Conservation (phyloP, 345 rosid species). For the Salix dunnii region DNA sequence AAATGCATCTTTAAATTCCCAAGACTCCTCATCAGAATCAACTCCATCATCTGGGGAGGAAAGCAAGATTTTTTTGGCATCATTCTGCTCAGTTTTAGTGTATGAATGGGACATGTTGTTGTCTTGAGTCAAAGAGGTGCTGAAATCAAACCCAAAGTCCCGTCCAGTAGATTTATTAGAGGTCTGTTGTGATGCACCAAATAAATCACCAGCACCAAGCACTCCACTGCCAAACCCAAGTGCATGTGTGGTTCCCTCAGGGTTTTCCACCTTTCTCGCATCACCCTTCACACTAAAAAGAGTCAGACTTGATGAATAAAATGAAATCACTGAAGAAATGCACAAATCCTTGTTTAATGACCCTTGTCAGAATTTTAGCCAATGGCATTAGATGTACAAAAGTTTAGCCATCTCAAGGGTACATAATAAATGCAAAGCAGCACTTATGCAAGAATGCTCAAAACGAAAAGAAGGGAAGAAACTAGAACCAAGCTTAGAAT, state of each 20-base stretch:
- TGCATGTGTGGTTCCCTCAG: slow-evolving; percentile 1
- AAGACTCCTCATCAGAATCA: slow-evolving; percentile 33
- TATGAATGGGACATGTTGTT: slow-evolving; percentile 10
- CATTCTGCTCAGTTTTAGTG: slow-evolving; percentile 23
- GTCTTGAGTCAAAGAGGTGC: slow-evolving; percentile 18
- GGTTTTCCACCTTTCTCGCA: slow-evolving; percentile 16
- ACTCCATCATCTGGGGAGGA: slow-evolving; percentile 23
- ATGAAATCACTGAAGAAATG: slow-evolving; percentile 4
- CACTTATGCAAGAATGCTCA: background rate
- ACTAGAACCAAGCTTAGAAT: background rate
- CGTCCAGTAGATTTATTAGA: slow-evolving; percentile 32
- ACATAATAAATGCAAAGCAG: background rate
- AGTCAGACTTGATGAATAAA: slow-evolving; percentile 20
- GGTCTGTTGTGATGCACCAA: slow-evolving; percentile 18
- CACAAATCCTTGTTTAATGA: background rate
- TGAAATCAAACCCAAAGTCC: slow-evolving; percentile 37
- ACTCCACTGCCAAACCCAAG: slow-evolving; percentile 22
- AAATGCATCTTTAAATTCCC: slow-evolving; percentile 48
- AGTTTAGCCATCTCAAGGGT: background rate
- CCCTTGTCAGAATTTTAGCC: background rate
- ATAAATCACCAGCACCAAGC: slow-evolving; percentile 15
- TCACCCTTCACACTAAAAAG: slow-evolving; percentile 31
- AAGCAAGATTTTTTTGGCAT: slow-evolving; percentile 10
- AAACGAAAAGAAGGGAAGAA: background rate
- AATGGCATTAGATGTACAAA: background rate